Percentiles rank a stretch among this genome's conserved stretches.
phyloP scores from a whole-genome alignment of 306 rosid genomes.

The Rosa chinensis region DNA sequence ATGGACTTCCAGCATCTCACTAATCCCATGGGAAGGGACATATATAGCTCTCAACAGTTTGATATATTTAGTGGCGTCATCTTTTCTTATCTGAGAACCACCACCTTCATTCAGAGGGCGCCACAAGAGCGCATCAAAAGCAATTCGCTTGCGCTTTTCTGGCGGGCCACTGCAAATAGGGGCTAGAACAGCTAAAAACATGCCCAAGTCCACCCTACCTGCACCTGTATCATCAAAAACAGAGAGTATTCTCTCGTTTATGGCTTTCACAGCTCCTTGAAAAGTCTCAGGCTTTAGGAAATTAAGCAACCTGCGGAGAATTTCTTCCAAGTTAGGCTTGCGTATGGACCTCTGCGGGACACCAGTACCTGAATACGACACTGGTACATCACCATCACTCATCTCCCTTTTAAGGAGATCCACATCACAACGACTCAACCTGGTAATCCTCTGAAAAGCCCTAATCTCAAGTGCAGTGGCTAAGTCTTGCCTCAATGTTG shows the following conservation, averaged over 20 bases:
- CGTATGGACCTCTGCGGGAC: conserved; percentile 87
- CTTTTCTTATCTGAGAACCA: conserved; percentile 58
- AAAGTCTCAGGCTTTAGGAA: conserved; percentile 93
- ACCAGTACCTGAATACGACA: conserved; percentile 87
- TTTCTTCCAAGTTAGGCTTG: conserved; percentile 87
- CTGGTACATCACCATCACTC: conserved; percentile 74
- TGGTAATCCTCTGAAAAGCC: conserved; percentile 83
- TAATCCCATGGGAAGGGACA: conserved; percentile 63
- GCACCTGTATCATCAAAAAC: conserved; percentile 73
- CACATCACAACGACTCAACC: conserved; percentile 83
- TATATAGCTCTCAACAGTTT: conserved; percentile 77
- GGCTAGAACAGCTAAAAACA: conserved; percentile 87
- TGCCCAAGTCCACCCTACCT: conserved; percentile 90
- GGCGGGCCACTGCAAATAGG: conserved; percentile 84
- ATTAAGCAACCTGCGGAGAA: conserved; percentile 70
- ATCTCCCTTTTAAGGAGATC: conserved; percentile 87
- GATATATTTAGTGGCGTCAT: conserved; percentile 65
- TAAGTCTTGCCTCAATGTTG: conserved; percentile 66
- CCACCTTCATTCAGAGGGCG: conserved; percentile 89
- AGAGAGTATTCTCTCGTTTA: conserved; percentile 90
- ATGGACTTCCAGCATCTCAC: conserved; percentile 77
- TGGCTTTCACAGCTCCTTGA: conserved; percentile 93
- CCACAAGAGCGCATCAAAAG: conserved; percentile 91
- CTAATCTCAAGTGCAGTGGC: conserved; percentile 73
- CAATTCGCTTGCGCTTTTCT: conserved; percentile 83